Evolutionary conservation across 129 eudicot genomes (phyloP).

Genomic region (Saussurea involucrata): DNA sequence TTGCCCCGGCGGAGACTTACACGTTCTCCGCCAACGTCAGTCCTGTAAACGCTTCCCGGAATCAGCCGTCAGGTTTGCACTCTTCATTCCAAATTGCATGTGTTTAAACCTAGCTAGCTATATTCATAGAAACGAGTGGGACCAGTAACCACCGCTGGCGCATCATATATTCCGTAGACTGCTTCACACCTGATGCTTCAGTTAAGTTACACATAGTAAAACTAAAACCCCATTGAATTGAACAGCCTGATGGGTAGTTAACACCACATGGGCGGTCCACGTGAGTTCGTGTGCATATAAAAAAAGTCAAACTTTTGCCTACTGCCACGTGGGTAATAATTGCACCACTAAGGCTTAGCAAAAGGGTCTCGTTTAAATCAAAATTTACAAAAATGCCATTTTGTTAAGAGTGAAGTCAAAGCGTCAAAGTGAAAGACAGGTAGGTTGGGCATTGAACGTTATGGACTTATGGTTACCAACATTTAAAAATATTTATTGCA

Average conservation of each 20-base stretch:
- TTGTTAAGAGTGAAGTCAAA: not conserved
- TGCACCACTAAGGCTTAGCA: not conserved
- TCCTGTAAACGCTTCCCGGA: conserved; percentile 75
- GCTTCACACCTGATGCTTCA: conserved; percentile 20
- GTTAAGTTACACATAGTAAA: not conserved
- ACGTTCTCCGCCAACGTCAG: conserved; percentile 89
- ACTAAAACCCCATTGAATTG: not conserved
- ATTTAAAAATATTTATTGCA: not conserved
- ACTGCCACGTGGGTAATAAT: conserved; percentile 27
- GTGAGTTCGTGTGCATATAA: conserved; percentile 21
- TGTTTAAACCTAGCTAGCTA: not conserved
- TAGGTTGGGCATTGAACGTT: not conserved
- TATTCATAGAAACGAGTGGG: not conserved
- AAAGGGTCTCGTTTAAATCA: not conserved
- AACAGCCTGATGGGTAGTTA: conserved; percentile 24
- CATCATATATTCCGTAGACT: conserved; percentile 4
- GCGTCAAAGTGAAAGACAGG: conserved; percentile 6
- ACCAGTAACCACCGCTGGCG: conserved; percentile 8
- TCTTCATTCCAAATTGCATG: not conserved
- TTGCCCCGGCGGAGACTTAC: conserved; percentile 95
- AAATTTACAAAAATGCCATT: not conserved
- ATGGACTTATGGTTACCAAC: not conserved
- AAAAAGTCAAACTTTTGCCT: conserved; percentile 27
- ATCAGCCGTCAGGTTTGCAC: conserved; percentile 76
- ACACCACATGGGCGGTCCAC: conserved; percentile 22